phyloP scores from a whole-genome alignment of 2,329 filamentous ascomycete genomes.

The Botrytis porri region DNA sequence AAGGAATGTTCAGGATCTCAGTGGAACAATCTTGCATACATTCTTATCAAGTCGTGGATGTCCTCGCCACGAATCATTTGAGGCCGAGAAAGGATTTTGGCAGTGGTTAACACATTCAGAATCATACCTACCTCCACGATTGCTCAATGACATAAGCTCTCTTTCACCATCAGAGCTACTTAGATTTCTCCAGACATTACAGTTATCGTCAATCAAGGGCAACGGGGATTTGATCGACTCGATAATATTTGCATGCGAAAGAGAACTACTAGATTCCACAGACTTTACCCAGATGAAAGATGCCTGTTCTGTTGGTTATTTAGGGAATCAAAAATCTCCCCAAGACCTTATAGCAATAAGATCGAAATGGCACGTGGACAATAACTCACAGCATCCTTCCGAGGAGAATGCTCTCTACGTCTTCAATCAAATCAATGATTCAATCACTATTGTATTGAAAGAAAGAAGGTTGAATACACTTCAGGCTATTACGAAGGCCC shows the following conservation, averaged over 20 bases:
- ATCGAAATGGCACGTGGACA: slow-evolving; percentile 43
- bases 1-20: slow-evolving; percentile 37
- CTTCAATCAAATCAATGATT: slow-evolving; percentile 40
- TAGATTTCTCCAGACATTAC: slow-evolving; percentile 15
- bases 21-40: slow-evolving; percentile 39
- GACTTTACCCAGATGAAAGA: slow-evolving; percentile 41
- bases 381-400: slow-evolving; percentile 41
- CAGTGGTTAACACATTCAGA: slow-evolving; percentile 38
- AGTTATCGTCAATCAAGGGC: background rate
- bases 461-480: slow-evolving; percentile 15
- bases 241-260: slow-evolving; percentile 14
- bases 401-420: slow-evolving; percentile 38
- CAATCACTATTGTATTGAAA: slow-evolving; percentile 28
- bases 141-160: slow-evolving; percentile 43
- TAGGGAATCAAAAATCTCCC: slow-evolving; percentile 41
- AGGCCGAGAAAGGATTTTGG: slow-evolving; percentile 41
- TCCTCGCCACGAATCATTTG: slow-evolving; percentile 38
- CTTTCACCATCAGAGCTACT: slow-evolving; percentile 39
- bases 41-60: slow-evolving; percentile 42
- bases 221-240: background rate
- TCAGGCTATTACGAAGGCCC: slow-evolving; percentile 1
- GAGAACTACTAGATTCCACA: slow-evolving; percentile 17
- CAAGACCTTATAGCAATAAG: slow-evolving; percentile 41
- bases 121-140: slow-evolving; percentile 37
- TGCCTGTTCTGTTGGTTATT: slow-evolving; percentile 42